Percentiles rank a stretch among this genome's conserved stretches.
phyloP scores from a whole-genome alignment of 1,139 yeast species.

The Candida glucosophila region DNA sequence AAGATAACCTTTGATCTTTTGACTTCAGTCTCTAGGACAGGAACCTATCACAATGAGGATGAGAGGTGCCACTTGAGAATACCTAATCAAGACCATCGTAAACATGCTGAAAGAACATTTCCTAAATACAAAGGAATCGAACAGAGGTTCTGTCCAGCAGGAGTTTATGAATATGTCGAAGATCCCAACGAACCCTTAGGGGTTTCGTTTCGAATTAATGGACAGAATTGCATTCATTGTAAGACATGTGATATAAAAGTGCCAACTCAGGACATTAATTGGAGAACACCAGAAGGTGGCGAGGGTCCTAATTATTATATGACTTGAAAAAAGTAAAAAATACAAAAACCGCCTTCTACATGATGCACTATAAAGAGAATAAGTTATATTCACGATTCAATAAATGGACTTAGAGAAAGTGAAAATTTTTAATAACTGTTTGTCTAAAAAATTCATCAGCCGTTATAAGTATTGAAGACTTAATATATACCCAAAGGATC shows the following conservation, averaged over 20 bases:
- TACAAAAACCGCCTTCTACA: too few relatives aligned
- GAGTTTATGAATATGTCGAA: constrained; percentile 87
- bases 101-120: constrained; percentile 61
- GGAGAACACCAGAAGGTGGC: constrained; percentile 98
- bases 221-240: constrained; percentile 96
- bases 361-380: too few relatives aligned
- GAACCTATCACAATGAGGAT: constrained; percentile 91
- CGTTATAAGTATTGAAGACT: too few relatives aligned
- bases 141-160: constrained; percentile 93
- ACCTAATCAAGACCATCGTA: constrained; percentile 59
- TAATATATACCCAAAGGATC: too few relatives aligned
- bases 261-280: constrained; percentile 86
- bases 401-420: too few relatives aligned
- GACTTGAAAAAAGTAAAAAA: too few relatives aligned
- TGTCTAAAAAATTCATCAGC: too few relatives aligned
- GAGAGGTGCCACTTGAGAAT: constrained; percentile 84
- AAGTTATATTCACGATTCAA: too few relatives aligned
- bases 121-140: constrained; percentile 82
- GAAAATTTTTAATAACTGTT: too few relatives aligned
- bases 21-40: constrained; percentile 91
- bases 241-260: constrained; percentile 96
- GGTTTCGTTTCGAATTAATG: constrained; percentile 82
- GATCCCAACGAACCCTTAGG: constrained; percentile 53
- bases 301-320: constrained; percentile 93
- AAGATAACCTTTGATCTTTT: constrained; percentile 79